These are phyloP conservation scores for Pichia sp. DNA, from an alignment of 1,139 yeast genomes.

Conservation along the genomic window DNA sequence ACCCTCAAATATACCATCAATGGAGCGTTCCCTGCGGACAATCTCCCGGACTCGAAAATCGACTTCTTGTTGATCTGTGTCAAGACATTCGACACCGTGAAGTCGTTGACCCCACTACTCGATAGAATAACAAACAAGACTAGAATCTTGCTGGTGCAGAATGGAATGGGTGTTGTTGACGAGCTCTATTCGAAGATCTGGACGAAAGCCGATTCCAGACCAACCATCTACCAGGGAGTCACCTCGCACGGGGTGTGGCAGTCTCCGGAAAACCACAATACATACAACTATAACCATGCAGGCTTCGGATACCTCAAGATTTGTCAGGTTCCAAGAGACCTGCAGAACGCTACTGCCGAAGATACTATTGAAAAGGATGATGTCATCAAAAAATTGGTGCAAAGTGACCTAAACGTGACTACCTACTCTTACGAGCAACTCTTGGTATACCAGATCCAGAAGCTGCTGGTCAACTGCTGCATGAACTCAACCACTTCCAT, in stretches of 20 bases:
- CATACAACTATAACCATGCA: conserved; percentile 56
- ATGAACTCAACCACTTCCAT: conserved; percentile 72
- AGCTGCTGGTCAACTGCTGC: conserved; percentile 68
- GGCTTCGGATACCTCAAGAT: conserved; percentile 60
- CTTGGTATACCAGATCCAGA: conserved; percentile 62
- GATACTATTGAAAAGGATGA: conserved; percentile 18
- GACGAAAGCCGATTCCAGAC: conserved; percentile 43
- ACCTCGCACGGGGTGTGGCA: conserved; percentile 74
- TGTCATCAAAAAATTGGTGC: conserved; percentile 18
- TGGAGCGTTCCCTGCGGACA: conserved; percentile 19
- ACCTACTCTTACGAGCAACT: conserved; percentile 44
- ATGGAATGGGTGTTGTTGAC: conserved; percentile 65
- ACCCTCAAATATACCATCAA: conserved; percentile 16
- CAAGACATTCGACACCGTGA: conserved; percentile 31
- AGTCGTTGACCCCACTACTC: conserved; percentile 25
- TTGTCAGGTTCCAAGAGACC: conserved; percentile 38
- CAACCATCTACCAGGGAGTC: conserved; percentile 66
- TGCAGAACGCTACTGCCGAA: conserved; percentile 10
- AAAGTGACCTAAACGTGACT: conserved; percentile 17
- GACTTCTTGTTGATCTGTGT: conserved; percentile 30
- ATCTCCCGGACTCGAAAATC: conserved; percentile 21
- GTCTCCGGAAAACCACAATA: conserved; percentile 31
- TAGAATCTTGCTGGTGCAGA: conserved; percentile 65
- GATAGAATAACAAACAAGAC: conserved; percentile 33
- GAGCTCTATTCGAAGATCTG: conserved; percentile 51